A percentile compares a stretch with the other conserved stretches of the same genome.
These are phyloP conservation scores for Casuarina equisetifolia DNA, from an alignment of 306 rosid genomes.

Conservation along the genomic window DNA sequence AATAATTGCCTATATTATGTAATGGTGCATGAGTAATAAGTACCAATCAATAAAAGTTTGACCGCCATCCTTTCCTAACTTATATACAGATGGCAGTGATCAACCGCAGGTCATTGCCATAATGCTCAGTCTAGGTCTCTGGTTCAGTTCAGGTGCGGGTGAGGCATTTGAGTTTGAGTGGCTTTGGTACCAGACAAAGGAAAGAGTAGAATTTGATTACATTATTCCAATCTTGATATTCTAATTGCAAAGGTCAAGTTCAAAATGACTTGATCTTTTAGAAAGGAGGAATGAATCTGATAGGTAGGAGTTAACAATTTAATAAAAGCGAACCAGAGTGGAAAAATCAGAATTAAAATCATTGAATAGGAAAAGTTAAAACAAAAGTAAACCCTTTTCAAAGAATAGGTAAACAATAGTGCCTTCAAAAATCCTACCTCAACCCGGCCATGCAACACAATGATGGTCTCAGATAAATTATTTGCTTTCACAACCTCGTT, in stretches of 20 bases:
- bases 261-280: not conserved
- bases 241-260: not conserved
- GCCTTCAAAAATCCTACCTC: slow-evolving; percentile 61
- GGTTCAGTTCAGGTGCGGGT: not conserved
- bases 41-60: not conserved
- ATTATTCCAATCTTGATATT: not conserved
- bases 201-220: not conserved
- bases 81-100: not conserved
- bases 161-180: not conserved
- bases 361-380: slow-evolving; percentile 4
- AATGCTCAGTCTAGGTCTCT: too few species aligned
- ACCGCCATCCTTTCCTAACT: not conserved
- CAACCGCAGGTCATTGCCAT: too few species aligned
- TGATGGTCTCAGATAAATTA: slow-evolving; percentile 71
- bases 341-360: slow-evolving; percentile 5
- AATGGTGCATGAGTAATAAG: not conserved
- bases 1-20: not conserved
- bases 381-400: not conserved
- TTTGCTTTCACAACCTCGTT: slow-evolving; percentile 93
- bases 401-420: slow-evolving; percentile 3
- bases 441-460: slow-evolving; percentile 91
- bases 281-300: not conserved
- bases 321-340: slow-evolving; percentile 1
- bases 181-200: not conserved
- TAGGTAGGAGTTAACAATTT: slow-evolving; percentile 7